Evolutionary conservation across 805 yeast genomes (phyloP).

Genomic region (Metschnikowia baotianmanensis): DNA sequence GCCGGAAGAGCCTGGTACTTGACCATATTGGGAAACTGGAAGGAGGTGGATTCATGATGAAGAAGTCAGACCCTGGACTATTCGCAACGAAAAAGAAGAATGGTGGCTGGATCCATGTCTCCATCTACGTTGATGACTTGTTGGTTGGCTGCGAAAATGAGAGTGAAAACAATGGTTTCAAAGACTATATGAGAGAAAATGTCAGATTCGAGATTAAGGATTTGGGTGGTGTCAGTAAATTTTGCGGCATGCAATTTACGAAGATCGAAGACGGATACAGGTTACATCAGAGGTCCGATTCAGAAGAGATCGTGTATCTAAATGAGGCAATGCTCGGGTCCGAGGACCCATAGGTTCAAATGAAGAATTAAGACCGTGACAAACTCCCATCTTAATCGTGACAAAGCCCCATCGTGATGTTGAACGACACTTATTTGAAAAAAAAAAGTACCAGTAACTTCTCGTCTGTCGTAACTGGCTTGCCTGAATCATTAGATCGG

Average conservation of each 20-base stretch:
- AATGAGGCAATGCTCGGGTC: background rate
- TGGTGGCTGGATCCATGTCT: background rate
- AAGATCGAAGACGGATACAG: background rate
- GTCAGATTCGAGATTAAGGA: constrained; percentile 1
- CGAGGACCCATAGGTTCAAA: background rate
- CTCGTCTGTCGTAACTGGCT: constrained; percentile 5
- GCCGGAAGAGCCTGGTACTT: constrained; percentile 3
- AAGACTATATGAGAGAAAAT: background rate
- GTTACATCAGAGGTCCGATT: constrained; percentile 1
- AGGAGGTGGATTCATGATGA: background rate
- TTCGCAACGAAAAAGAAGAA: background rate
- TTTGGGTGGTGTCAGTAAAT: background rate
- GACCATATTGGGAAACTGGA: background rate
- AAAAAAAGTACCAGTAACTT: background rate
- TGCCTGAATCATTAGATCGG: constrained; percentile 2
- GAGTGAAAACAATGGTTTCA: background rate
- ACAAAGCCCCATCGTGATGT: background rate
- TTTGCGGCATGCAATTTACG: constrained; percentile 2
- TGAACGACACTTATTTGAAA: background rate
- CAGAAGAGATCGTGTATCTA: background rate
- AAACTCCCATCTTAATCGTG: background rate
- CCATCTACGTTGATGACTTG: background rate
- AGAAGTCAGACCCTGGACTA: background rate
- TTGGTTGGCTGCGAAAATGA: background rate
- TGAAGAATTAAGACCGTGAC: too few relatives aligned